These are phyloP conservation scores for Turritis glabra DNA, from an alignment of 345 rosid genomes.

Conservation along the genomic window DNA sequence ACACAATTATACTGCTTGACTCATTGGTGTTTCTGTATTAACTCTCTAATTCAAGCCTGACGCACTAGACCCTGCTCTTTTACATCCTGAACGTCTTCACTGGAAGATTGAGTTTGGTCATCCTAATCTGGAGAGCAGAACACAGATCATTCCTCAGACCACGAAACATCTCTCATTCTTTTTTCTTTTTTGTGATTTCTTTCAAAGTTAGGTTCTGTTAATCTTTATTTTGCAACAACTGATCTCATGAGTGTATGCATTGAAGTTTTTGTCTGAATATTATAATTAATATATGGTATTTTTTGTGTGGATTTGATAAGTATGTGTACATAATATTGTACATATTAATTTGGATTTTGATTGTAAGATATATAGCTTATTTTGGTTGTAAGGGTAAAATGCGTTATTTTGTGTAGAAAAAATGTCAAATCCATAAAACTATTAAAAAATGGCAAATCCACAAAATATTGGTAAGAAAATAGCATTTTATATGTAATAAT, in stretches of 20 bases:
- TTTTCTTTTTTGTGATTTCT: background rate
- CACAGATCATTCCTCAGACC: slow-evolving; percentile 51
- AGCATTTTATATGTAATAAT: too few relatives aligned
- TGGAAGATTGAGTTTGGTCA: slow-evolving; percentile 91
- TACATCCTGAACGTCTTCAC: slow-evolving; percentile 85
- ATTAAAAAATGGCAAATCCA: too few relatives aligned
- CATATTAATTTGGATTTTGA: too few relatives aligned
- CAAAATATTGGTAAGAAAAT: too few relatives aligned
- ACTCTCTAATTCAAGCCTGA: slow-evolving; percentile 55
- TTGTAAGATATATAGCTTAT: too few relatives aligned
- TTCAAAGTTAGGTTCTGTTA: slow-evolving; percentile 9
- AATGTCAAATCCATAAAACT: too few relatives aligned
- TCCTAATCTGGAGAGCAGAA: slow-evolving; percentile 86
- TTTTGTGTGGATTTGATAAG: too few relatives aligned
- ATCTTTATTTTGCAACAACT: slow-evolving; percentile 51
- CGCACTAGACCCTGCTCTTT: slow-evolving; percentile 77
- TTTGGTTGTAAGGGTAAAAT: too few relatives aligned
- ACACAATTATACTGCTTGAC: background rate
- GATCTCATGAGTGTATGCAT: slow-evolving; percentile 91
- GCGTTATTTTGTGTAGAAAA: too few relatives aligned
- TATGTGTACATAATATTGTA: too few relatives aligned
- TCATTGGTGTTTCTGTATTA: background rate
- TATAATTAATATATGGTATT: too few relatives aligned
- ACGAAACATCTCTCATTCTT: background rate
- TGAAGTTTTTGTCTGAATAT: too few relatives aligned